Percentiles rank a stretch among this genome's conserved stretches.
These are phyloP conservation scores for Xenoacremonium recifei DNA, from an alignment of 2,329 filamentous ascomycete genomes.

Conservation along the genomic window DNA sequence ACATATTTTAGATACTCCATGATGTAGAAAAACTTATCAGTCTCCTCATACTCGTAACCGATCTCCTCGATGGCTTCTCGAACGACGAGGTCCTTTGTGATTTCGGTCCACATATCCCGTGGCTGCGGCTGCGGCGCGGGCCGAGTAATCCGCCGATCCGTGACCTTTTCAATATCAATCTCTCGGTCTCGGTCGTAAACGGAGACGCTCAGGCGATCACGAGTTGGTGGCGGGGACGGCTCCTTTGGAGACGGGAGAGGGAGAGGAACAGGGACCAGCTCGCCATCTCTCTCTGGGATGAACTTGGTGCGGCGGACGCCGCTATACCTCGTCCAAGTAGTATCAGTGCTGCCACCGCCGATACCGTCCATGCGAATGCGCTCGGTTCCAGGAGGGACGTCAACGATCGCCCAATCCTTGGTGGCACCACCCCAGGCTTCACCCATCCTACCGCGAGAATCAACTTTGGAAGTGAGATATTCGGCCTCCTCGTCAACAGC, in stretches of 20 bases:
- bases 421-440: constrained; percentile 75
- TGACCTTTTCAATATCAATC: constrained; percentile 55
- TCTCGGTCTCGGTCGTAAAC: constrained; percentile 47
- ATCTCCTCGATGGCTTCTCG: constrained; percentile 81
- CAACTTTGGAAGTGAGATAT: constrained; percentile 56
- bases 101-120: constrained; percentile 88
- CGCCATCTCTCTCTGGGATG: constrained; percentile 63
- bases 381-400: constrained; percentile 81
- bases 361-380: constrained; percentile 79
- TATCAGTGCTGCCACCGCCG: constrained; percentile 72
- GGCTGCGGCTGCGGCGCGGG: constrained; percentile 38
- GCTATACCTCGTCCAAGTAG: constrained; percentile 77
- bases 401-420: constrained; percentile 77
- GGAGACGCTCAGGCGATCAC: constrained; percentile 44
- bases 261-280: constrained; percentile 23
- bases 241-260: constrained; percentile 22
- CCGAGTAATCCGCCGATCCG: constrained; percentile 48
- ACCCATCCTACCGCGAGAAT: constrained; percentile 63
- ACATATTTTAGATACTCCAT: constrained; percentile 88
- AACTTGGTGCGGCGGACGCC: constrained; percentile 75
- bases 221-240: constrained; percentile 28
- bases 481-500: constrained; percentile 59
- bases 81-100: constrained; percentile 87
- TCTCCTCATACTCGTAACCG: constrained; percentile 90
- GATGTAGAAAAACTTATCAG: constrained; percentile 84